These are phyloP conservation scores for Moringa oleifera DNA, from an alignment of 345 rosid genomes.

Conservation along the genomic window DNA sequence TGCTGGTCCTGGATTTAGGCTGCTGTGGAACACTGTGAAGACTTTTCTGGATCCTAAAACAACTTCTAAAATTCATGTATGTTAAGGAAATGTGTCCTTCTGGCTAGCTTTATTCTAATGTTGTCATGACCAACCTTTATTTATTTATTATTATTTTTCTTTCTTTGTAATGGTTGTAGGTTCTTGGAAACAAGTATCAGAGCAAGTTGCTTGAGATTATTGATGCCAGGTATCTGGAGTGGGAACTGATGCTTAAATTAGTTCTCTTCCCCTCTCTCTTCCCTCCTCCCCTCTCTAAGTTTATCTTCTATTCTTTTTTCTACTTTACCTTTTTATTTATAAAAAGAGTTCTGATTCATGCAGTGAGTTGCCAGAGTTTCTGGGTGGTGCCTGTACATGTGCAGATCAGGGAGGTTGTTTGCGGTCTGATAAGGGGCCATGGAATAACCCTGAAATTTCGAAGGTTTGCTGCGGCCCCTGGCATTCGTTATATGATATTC, in stretches of 20 bases:
- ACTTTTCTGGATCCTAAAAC: conserved; percentile 96
- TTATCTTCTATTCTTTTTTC: neutral
- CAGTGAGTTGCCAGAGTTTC: conserved; percentile 92
- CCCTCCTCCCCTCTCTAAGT: neutral
- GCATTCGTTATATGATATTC: conserved; percentile 4
- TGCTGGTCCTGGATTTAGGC: conserved; percentile 89
- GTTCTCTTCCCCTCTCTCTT: neutral
- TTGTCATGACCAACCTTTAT: conserved; percentile 1
- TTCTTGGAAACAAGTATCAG: conserved; percentile 90
- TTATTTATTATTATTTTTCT: neutral
- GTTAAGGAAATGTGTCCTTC: conserved; percentile 9
- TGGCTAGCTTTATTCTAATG: neutral
- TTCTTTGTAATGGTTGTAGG: conserved; percentile 41
- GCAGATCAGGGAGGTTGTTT: conserved; percentile 92
- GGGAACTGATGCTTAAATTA: conserved; percentile 1
- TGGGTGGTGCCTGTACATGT: conserved; percentile 90
- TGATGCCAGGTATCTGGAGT: conserved; percentile 56
- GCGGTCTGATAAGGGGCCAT: conserved; percentile 95
- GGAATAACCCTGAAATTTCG: conserved; percentile 82
- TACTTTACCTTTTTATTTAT: too few species aligned
- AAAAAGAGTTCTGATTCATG: too few species aligned
- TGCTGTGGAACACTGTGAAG: conserved; percentile 85
- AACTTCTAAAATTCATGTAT: conserved; percentile 89
- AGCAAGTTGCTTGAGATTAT: conserved; percentile 84
- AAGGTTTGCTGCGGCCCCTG: conserved; percentile 41